Evolutionary conservation across 306 rosid species (phyloP).

Genomic region (Prunus padus): DNA sequence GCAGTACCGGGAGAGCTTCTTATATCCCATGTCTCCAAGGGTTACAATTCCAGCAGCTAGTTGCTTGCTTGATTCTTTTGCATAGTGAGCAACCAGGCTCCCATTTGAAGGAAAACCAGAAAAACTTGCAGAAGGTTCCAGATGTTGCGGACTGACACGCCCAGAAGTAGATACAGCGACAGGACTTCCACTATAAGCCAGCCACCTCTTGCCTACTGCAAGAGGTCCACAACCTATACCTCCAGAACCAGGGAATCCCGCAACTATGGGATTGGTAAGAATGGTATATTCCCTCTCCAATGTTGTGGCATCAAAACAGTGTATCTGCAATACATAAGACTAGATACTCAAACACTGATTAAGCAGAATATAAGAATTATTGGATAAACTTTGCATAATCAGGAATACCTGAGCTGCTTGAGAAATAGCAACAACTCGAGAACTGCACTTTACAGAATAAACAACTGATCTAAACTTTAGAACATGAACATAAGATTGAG

Average conservation of each 20-base stretch:
- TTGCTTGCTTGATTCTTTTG: conserved; percentile 96
- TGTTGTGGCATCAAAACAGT: conserved; percentile 74
- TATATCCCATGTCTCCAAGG: conserved; percentile 92
- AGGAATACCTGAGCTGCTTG: conserved; percentile 76
- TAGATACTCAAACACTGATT: conserved; percentile 21
- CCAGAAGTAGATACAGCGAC: conserved; percentile 50
- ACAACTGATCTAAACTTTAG: conserved; percentile 86
- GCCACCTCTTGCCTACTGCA: conserved; percentile 93
- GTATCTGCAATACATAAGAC: conserved; percentile 59
- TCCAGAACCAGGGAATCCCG: conserved; percentile 63
- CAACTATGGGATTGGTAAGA: conserved; percentile 71
- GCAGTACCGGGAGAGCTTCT: conserved; percentile 83
- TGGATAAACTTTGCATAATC: conserved; percentile 1
- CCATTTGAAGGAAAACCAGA: conserved; percentile 81
- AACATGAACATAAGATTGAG: conserved; percentile 77
- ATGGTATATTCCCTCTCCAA: conserved; percentile 79
- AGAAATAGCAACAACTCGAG: conserved; percentile 78
- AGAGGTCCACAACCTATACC: conserved; percentile 90
- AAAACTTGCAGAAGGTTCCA: conserved; percentile 66
- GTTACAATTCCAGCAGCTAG: conserved; percentile 86
- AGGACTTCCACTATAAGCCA: conserved; percentile 91
- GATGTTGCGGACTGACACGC: conserved; percentile 72
- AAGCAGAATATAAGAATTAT: conserved; percentile 8
- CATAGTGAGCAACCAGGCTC: conserved; percentile 87
- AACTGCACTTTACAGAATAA: conserved; percentile 86